These are phyloP conservation scores for Keqinozyma sinolaborantium DNA, from an alignment of 1,139 yeast species.

Conservation along the genomic window DNA sequence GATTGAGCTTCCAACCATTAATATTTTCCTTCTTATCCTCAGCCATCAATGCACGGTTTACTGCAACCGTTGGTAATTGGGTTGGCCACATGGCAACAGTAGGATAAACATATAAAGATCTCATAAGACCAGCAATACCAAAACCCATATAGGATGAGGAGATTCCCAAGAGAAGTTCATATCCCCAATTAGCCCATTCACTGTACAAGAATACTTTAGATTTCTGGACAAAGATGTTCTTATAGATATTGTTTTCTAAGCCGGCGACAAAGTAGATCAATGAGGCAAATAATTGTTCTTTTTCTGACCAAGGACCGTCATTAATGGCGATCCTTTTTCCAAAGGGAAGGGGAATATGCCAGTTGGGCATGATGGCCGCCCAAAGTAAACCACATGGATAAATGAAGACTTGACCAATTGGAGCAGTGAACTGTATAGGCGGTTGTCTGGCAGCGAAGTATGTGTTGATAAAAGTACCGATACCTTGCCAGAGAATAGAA, in stretches of 20 bases:
- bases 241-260: slow-evolving; percentile 15
- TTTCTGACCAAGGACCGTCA: slow-evolving; percentile 56
- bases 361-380: slow-evolving; percentile 40
- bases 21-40: slow-evolving; percentile 36
- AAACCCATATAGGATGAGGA: slow-evolving; percentile 58
- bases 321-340: slow-evolving; percentile 39
- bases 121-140: slow-evolving; percentile 56
- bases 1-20: slow-evolving; percentile 28
- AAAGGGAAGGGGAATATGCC: slow-evolving; percentile 29
- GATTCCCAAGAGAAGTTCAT: slow-evolving; percentile 44
- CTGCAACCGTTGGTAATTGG: slow-evolving; percentile 49
- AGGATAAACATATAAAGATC: slow-evolving; percentile 54
- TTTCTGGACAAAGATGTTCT: slow-evolving; percentile 37
- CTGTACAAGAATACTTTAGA: slow-evolving; percentile 30
- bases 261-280: slow-evolving; percentile 20
- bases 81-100: slow-evolving; percentile 53
- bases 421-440: slow-evolving; percentile 36
- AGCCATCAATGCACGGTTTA: slow-evolving; percentile 46
- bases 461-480: slow-evolving; percentile 56
- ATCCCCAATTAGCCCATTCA: slow-evolving; percentile 44
- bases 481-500: slow-evolving; percentile 49
- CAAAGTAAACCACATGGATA: slow-evolving; percentile 54
- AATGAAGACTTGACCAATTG: slow-evolving; percentile 36
- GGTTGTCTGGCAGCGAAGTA: slow-evolving; percentile 59
- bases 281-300: slow-evolving; percentile 61